These are phyloP conservation scores for Raphanus hybrid DNA, from an alignment of 441 rosid genomes.

Conservation along the genomic window DNA sequence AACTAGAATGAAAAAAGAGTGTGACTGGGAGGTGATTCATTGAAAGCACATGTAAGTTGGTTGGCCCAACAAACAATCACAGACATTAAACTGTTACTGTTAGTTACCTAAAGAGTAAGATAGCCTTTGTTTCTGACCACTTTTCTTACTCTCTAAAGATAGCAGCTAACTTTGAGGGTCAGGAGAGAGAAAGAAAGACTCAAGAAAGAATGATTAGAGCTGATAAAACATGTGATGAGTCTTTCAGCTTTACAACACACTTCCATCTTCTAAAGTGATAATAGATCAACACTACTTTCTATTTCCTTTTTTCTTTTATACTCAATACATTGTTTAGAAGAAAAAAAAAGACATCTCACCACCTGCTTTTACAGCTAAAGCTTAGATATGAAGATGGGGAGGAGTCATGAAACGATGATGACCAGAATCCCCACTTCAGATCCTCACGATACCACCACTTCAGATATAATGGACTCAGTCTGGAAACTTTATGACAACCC, in stretches of 20 bases:
- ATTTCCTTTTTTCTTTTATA: conserved; percentile 10
- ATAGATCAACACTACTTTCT: conserved; percentile 21
- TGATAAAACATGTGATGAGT: conserved; percentile 37
- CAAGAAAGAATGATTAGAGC: conserved; percentile 32
- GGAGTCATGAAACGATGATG: conserved; percentile 31
- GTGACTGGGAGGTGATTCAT: conserved; percentile 36
- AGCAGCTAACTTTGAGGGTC: conserved; percentile 6
- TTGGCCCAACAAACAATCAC: conserved; percentile 39
- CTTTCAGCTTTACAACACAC: conserved; percentile 42
- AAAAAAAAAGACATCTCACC: not conserved
- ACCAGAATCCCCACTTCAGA: conserved; percentile 35
- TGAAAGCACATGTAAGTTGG: conserved; percentile 38
- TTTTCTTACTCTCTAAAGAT: conserved; percentile 21
- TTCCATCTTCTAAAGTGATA: conserved; percentile 25
- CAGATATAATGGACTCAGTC: conserved; percentile 25
- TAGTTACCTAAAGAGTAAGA: conserved; percentile 18
- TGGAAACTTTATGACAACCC: conserved; percentile 91
- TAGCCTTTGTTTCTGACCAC: conserved; percentile 12
- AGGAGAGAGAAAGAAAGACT: conserved; percentile 19
- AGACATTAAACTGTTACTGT: conserved; percentile 8
- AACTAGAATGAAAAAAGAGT: conserved; percentile 7
- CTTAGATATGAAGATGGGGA: conserved; percentile 31
- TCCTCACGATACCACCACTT: conserved; percentile 16
- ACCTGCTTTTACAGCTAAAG: conserved; percentile 27
- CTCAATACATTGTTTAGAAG: conserved; percentile 2